These are phyloP conservation scores for Fusarium anthophilum DNA, from an alignment of 2,329 filamentous ascomycete species.

Conservation along the genomic window DNA sequence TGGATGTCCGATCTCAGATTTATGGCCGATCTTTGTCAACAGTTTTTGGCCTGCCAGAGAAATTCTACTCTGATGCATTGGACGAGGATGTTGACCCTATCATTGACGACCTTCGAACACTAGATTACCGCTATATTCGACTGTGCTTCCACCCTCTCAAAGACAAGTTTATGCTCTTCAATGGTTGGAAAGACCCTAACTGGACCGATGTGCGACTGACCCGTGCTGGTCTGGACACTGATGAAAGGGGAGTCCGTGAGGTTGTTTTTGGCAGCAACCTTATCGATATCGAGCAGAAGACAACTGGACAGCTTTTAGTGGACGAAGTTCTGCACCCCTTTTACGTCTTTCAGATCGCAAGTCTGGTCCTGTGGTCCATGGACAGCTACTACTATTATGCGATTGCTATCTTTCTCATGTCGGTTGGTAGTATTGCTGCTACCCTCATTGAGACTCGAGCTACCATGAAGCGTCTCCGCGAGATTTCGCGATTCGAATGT, in stretches of 20 bases:
- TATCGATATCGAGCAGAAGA: slow-evolving; percentile 94
- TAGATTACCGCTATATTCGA: slow-evolving; percentile 94
- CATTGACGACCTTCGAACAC: slow-evolving; percentile 75
- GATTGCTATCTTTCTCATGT: slow-evolving; percentile 93
- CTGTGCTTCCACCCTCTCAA: slow-evolving; percentile 90
- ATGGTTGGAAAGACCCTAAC: slow-evolving; percentile 91
- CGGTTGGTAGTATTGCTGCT: slow-evolving; percentile 87
- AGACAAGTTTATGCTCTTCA: slow-evolving; percentile 87
- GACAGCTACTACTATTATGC: slow-evolving; percentile 99
- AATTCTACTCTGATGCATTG: slow-evolving; percentile 62
- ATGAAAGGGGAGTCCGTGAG: slow-evolving; percentile 85
- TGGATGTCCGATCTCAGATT: slow-evolving; percentile 67
- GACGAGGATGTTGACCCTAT: slow-evolving; percentile 77
- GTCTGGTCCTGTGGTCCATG: slow-evolving; percentile 91
- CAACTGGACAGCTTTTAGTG: slow-evolving; percentile 80
- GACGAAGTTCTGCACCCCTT: slow-evolving; percentile 98
- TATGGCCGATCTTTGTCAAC: slow-evolving; percentile 67
- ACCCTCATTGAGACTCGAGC: slow-evolving; percentile 91
- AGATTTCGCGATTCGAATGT: slow-evolving; percentile 95
- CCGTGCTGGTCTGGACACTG: slow-evolving; percentile 83
- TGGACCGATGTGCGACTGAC: slow-evolving; percentile 84
- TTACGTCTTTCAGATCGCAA: slow-evolving; percentile 97
- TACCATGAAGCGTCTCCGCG: slow-evolving; percentile 88
- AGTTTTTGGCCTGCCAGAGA: slow-evolving; percentile 74
- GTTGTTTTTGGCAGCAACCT: slow-evolving; percentile 89